A percentile compares a stretch with the other conserved stretches of the same genome.
phyloP scores from a whole-genome alignment of 2,329 filamentous ascomycete species.

The Aschersonia sp. region DNA sequence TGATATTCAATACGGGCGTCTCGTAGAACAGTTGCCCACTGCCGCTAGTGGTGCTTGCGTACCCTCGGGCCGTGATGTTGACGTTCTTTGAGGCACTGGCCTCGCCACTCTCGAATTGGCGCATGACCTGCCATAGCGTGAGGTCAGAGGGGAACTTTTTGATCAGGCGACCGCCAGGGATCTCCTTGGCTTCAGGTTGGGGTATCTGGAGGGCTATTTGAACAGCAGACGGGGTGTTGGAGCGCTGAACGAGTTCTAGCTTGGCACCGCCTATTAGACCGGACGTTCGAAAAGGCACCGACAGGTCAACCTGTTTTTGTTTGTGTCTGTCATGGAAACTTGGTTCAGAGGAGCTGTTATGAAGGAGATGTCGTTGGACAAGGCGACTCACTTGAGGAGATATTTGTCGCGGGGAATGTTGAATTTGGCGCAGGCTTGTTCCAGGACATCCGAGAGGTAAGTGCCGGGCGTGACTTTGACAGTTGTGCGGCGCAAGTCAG shows the following conservation, averaged over 20 bases:
- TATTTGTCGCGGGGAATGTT: constrained; percentile 58
- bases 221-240: constrained; percentile 71
- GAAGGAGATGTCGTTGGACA: not conserved
- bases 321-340: constrained; percentile 43
- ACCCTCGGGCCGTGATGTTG: constrained; percentile 74
- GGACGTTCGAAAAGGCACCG: constrained; percentile 67
- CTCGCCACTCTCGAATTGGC: constrained; percentile 72
- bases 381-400: constrained; percentile 54
- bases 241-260: constrained; percentile 78
- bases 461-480: constrained; percentile 75
- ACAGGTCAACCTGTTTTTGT: constrained; percentile 75
- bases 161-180: constrained; percentile 52
- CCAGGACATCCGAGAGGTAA: constrained; percentile 69
- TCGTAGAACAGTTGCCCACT: constrained; percentile 79
- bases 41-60: constrained; percentile 45
- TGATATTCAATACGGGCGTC: constrained; percentile 68
- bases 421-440: constrained; percentile 78
- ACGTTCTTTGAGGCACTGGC: constrained; percentile 44
- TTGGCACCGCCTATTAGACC: constrained; percentile 77
- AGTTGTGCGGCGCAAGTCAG: constrained; percentile 59
- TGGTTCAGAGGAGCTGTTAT: not conserved
- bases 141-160: constrained; percentile 83
- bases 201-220: constrained; percentile 82
- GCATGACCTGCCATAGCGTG: constrained; percentile 76
- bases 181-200: constrained; percentile 47